Base-by-base conservation (phyloP, 306 rosid species). In the Cucurbita moschata region DNA sequence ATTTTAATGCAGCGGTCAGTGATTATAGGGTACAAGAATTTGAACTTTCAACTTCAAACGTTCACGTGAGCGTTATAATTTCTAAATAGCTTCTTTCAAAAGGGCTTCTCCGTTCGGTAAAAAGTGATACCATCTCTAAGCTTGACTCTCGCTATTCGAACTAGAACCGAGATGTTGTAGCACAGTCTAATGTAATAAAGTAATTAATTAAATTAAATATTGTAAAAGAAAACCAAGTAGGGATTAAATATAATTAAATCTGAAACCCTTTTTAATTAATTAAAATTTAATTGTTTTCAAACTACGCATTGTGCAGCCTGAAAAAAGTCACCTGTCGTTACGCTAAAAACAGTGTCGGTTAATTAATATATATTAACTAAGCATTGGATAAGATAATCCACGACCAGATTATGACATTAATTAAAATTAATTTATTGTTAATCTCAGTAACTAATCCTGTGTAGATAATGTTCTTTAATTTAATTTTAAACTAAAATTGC, bases 241-340 rank as follows among this genome's bases (percentile, higher is more conserved):
- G 13, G 8, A 38, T 39, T 3, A 62, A 62, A 38, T 15, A 14
- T 64, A 39, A 8, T 64, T 64, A n/a, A 64, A 39, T 39, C 14
- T 66, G 54, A 43, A 66, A 12, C 54, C 72, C 37, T 10, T 66
- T 11, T 11, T 9, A 10, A n/a, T 42, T 42, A 65, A 65, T 18
- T 65, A 65, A 65, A 40, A 0, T 43, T 2, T 2, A 30, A 65
- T 43, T 19, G 5, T 44, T 66, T 43, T 11, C 11, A 66, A 44
- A 49, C 53, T 49, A 66, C 3, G 55, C 72, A 21, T 67, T 67
- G 10, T 8, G 14, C 19, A 12, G 16, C 72, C 72, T 44, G 72
- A 67, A 67, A 66, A 66, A 66, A 66, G 72, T 66, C 72, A 66
- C 53, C 54, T 66, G 54, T 16, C 51, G 7, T 63, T 63, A 8